These are phyloP conservation scores for Claviceps sp. DNA, from an alignment of 2,329 filamentous ascomycete species.

Conservation along the genomic window DNA sequence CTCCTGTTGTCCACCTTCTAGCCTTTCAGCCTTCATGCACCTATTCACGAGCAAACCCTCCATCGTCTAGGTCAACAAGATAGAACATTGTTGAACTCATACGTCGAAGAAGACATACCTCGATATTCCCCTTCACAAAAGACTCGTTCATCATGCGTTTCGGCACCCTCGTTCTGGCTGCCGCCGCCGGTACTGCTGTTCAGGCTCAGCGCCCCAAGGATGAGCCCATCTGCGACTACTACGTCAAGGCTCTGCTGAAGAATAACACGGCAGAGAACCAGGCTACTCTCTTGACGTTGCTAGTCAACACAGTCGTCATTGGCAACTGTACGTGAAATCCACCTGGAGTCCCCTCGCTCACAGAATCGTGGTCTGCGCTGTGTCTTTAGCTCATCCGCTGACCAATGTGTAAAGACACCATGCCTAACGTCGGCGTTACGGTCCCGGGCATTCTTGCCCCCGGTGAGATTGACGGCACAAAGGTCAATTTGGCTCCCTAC, in stretches of 20 bases:
- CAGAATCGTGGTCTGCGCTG: too few relatives aligned
- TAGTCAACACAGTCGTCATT: slow-evolving; percentile 51
- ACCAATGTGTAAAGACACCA: slow-evolving; percentile 25
- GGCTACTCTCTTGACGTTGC: slow-evolving; percentile 36
- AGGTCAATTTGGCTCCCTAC: slow-evolving; percentile 45
- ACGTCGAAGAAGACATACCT: too few relatives aligned
- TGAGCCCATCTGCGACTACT: slow-evolving; percentile 48
- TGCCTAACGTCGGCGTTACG: slow-evolving; percentile 35
- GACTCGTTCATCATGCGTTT: slow-evolving; percentile 11
- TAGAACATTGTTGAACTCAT: too few relatives aligned
- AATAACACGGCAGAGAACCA: slow-evolving; percentile 48
- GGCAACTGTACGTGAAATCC: slow-evolving; percentile 34
- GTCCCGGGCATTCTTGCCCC: slow-evolving; percentile 45
- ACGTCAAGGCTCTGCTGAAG: slow-evolving; percentile 44
- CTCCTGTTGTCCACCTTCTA: too few relatives aligned
- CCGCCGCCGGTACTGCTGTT: slow-evolving; percentile 10
- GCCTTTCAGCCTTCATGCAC: too few relatives aligned
- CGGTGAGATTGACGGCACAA: slow-evolving; percentile 33
- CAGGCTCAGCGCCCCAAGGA: slow-evolving; percentile 33
- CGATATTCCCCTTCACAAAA: too few relatives aligned
- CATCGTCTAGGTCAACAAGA: too few relatives aligned
- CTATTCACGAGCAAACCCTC: too few relatives aligned
- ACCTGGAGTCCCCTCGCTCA: too few relatives aligned
- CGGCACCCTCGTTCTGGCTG: slow-evolving; percentile 10
- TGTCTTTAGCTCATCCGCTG: too few relatives aligned